These are phyloP conservation scores for Cucurbitaria berberidis DNA, from an alignment of 2,329 filamentous ascomycete species.

Conservation along the genomic window DNA sequence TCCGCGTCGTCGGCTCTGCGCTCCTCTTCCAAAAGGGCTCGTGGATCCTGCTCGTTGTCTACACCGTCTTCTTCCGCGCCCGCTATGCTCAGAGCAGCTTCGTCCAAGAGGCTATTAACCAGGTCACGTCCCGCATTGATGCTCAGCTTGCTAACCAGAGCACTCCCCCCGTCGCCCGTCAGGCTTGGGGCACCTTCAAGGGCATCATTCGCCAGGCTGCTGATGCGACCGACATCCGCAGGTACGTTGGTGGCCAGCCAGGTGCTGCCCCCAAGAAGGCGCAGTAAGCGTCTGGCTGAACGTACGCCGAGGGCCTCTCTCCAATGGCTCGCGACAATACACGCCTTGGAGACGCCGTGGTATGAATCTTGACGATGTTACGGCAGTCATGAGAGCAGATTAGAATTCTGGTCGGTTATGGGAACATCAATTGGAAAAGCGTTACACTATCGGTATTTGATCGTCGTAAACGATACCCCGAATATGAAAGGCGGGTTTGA, in stretches of 20 bases:
- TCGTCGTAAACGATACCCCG: conserved; percentile 2
- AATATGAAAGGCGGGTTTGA: background rate
- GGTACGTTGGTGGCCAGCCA: conserved; percentile 66
- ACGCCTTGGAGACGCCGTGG: conserved; percentile 18
- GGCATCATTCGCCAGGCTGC: conserved; percentile 73
- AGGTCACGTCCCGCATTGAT: conserved; percentile 77
- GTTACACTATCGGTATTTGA: conserved; percentile 4
- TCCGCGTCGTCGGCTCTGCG: conserved; percentile 79
- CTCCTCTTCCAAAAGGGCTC: conserved; percentile 88
- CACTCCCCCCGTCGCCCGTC: conserved; percentile 77
- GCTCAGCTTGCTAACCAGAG: conserved; percentile 84
- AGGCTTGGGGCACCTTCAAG: conserved; percentile 84
- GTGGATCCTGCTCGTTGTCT: conserved; percentile 84
- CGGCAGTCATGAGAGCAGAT: conserved; percentile 24
- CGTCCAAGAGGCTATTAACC: conserved; percentile 80
- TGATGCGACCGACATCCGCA: conserved; percentile 77
- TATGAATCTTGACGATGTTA: conserved; percentile 33
- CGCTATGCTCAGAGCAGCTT: conserved; percentile 90
- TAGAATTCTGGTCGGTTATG: conserved; percentile 5
- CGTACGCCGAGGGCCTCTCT: conserved; percentile 23
- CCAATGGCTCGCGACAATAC: conserved; percentile 16
- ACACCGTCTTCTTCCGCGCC: conserved; percentile 91
- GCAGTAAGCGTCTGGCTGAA: conserved; percentile 43
- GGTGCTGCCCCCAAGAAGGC: conserved; percentile 69
- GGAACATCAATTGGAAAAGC: conserved; percentile 4